Evolutionary conservation across 345 rosid species (phyloP), one percentile per base, ranked within the genome.

Genomic region (Hibiscus trionum): DNA sequence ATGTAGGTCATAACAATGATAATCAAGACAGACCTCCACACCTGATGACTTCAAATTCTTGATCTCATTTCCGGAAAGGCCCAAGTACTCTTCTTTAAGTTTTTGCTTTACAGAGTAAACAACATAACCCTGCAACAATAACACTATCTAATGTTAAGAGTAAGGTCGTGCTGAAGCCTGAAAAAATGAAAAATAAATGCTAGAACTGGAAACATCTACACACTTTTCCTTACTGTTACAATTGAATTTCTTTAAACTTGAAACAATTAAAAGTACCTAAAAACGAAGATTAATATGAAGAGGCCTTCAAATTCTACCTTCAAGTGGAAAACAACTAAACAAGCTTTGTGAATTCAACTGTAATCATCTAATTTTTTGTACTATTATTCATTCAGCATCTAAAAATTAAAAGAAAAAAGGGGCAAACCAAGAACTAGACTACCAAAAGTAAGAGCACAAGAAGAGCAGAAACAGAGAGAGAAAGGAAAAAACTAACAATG

Each of bases 11-110:
- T 50, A 44, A 8, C 46, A 29, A 65, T 49, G 37, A 72, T 68
- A 33, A 65, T 67, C 70, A 70, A 73, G 73, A 82, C 86, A 39
- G 59, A 91, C 97, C 97, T 95, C 92, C 71, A 82, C 88, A 70
- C 99, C 94, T 31, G 91, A 87, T 75, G 70, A 81, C 84, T 88
- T 95, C 86, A 95, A 77, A 66, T 80, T 91, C 84, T 88, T 86
- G 56, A 90, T 92, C 80, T 92, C 91, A 80, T 73, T 78, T 15
- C 81, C 86, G 58, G 96, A 71, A 79, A 89, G 87, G 57, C 97
- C 96, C 66, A 85, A 60, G 77, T 84, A 95, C 77, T 95, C 94
- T 53, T 79, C 76, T 85, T 92, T 92, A 42, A 90, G 93, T 76
- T 95, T 89, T 57, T 85, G 90, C 79, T 80, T 92, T 44, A 90